A percentile compares a stretch with the other conserved stretches of the same genome.
Evolutionary conservation across 2,329 filamentous ascomycete genomes (phyloP).

Genomic region (Colletotrichum sublineola): DNA sequence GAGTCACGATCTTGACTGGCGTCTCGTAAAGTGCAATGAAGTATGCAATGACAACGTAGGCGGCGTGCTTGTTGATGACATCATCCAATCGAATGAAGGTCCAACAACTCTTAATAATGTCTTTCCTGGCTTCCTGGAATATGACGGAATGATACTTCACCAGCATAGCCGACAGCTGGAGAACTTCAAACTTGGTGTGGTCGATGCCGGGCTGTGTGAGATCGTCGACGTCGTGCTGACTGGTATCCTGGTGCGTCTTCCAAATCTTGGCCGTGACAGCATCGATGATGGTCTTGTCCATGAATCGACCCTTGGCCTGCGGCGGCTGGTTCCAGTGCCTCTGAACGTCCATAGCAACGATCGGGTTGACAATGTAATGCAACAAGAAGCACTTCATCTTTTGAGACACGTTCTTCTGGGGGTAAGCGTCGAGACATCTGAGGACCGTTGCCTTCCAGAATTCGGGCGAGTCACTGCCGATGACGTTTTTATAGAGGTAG

Average conservation of each 20-base stretch:
- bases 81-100: constrained; percentile 98
- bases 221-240: constrained; percentile 90
- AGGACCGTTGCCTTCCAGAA: constrained; percentile 87
- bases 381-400: constrained; percentile 94
- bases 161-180: constrained; percentile 94
- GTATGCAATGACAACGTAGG: constrained; percentile 96
- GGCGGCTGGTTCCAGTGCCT: constrained; percentile 77
- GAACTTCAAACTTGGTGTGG: constrained; percentile 93
- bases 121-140: constrained; percentile 92
- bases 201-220: constrained; percentile 88
- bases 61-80: constrained; percentile 98
- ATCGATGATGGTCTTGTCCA: constrained; percentile 90
- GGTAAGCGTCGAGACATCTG: constrained; percentile 89
- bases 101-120: constrained; percentile 99
- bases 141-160: constrained; percentile 94
- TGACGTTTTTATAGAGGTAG: constrained; percentile 88
- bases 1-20: constrained; percentile 92
- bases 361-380: constrained; percentile 93
- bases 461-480: constrained; percentile 85
- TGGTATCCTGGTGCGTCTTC: constrained; percentile 87
- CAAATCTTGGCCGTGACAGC: constrained; percentile 93
- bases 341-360: constrained; percentile 96
- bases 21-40: constrained; percentile 99
- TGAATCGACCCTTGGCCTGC: constrained; percentile 72
- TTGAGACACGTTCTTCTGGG: constrained; percentile 81